Evolutionary conservation across 1,284 basidiomycete species (phyloP), one percentile per base, ranked within the genome.

Genomic region (Puccinia triticina): DNA sequence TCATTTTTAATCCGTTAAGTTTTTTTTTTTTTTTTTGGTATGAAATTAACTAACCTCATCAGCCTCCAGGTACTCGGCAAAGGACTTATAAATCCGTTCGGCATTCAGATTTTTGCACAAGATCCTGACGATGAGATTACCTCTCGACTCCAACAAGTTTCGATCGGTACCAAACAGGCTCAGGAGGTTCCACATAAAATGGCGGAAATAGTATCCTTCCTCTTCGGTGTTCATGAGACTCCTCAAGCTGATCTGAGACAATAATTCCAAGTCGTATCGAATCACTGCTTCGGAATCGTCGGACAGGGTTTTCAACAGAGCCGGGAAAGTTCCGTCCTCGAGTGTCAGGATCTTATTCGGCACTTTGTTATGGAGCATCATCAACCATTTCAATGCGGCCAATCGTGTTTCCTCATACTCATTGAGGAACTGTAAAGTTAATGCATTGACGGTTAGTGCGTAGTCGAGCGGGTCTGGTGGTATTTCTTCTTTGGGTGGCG

Each of bases 231-330:
- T 95, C 18, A 67, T 55, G 26, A 82, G 34, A 43, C 72, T 75
- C 57, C 72, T 74, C 43, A 75, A 55, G 48, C 88, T 89, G 84
- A 99, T 98, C 86, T 99, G 97, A 0, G 97, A 96, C 3, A 99
- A 90, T 5, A 99, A 91, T 84, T 96, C 95, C 75, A 99, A 88
- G 86, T 99, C 96, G 85, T 95, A 92, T 87, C 96, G 96, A 87
- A 99, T 95, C 46, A 98, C 95, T 89, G 97, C 95, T 87, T 99
- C 96, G 0, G 95, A 97, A 0, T 93, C 93, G 87, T 99, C 97
- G 0, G 96, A 98, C 46, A 99, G 89, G 0, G 94, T 98, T 88
- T 98, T 98, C 74, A 99, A 89, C 76, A 99, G 88, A 0, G 95
- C 94, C 12, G 95, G 95, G 88, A 96, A 98, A 0, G 96, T 98